Percentiles rank a stretch among this genome's conserved stretches.
Evolutionary conservation across 768 basidiomycete genomes (phyloP).

Genomic region (Arthromyces matolae): DNA sequence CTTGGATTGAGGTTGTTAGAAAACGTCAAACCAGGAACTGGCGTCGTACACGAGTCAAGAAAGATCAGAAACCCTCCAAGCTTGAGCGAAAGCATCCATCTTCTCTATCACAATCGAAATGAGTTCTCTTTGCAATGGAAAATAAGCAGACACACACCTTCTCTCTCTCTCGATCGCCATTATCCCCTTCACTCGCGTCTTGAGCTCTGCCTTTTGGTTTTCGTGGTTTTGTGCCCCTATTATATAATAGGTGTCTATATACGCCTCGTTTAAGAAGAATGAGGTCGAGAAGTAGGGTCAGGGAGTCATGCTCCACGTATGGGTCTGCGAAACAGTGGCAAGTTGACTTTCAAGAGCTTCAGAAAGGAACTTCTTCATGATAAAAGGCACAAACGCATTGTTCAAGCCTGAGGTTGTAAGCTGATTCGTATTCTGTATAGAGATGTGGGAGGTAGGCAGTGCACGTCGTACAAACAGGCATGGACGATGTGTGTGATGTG

Average conservation of each 20-base stretch:
- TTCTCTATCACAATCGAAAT: slow-evolving; percentile 33
- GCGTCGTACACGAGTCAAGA: slow-evolving; percentile 68
- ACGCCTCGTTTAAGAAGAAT: slow-evolving; percentile 80
- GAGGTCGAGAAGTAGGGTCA: slow-evolving; percentile 74
- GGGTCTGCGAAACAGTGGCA: slow-evolving; percentile 77
- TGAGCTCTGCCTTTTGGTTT: slow-evolving; percentile 27
- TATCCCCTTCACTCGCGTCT: slow-evolving; percentile 8
- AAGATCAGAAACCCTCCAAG: slow-evolving; percentile 57
- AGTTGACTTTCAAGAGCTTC: slow-evolving; percentile 34
- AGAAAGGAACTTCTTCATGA: background rate
- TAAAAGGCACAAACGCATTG: slow-evolving; percentile 62
- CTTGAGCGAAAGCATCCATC: slow-evolving; percentile 56
- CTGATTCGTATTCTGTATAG: slow-evolving; percentile 80
- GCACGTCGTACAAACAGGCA: slow-evolving; percentile 69
- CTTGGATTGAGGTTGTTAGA: slow-evolving; percentile 30
- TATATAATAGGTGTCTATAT: slow-evolving; percentile 78
- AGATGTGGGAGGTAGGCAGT: slow-evolving; percentile 60
- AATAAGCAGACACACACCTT: slow-evolving; percentile 25
- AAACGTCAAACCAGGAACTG: slow-evolving; percentile 10
- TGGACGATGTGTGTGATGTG: background rate
- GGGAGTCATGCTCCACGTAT: slow-evolving; percentile 79
- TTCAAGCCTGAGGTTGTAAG: slow-evolving; percentile 74
- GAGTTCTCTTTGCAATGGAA: background rate
- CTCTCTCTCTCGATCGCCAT: slow-evolving; percentile 21
- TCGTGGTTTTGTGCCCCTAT: slow-evolving; percentile 66